phyloP scores from a whole-genome alignment of 2,329 filamentous ascomycete genomes.

The Colletotrichum tropicale region DNA sequence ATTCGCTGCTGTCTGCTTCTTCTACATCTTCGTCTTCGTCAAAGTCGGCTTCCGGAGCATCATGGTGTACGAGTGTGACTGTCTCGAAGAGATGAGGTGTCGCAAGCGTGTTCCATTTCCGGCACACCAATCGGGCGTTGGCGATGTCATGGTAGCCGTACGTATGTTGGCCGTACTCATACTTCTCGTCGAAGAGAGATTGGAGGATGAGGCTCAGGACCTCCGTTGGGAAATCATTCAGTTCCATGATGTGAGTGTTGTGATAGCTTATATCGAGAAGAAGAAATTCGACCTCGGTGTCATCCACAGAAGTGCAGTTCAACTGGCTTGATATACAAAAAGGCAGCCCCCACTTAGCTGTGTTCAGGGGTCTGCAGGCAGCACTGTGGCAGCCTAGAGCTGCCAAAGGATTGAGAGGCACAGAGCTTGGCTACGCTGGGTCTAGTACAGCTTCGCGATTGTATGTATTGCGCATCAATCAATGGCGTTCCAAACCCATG shows the following conservation, averaged over 20 bases:
- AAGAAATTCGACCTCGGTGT: not conserved
- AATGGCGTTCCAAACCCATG: fast-evolving
- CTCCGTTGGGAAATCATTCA: not conserved
- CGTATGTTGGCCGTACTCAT: not conserved
- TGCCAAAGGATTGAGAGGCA: not conserved
- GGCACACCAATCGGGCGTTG: conserved; percentile 23
- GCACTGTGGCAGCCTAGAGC: not conserved
- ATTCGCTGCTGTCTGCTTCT: not conserved
- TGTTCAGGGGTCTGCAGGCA: not conserved
- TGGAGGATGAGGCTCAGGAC: not conserved
- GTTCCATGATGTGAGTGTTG: not conserved
- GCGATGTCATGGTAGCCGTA: not conserved
- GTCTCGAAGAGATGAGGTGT: conserved; percentile 8
- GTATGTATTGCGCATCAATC: no score
- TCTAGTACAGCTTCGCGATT: not conserved
- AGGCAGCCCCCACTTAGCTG: not conserved
- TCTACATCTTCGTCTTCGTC: not conserved
- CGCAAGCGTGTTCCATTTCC: conserved; percentile 18
- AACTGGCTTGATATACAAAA: not conserved
- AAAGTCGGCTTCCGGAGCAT: not conserved
- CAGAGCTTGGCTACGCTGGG: not conserved
- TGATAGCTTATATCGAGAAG: no score
- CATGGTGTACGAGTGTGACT: not conserved
- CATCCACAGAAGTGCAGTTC: not conserved
- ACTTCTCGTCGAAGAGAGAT: not conserved